phyloP scores from a whole-genome alignment of 2,329 filamentous ascomycete species.

The Pyrenophora graminea region DNA sequence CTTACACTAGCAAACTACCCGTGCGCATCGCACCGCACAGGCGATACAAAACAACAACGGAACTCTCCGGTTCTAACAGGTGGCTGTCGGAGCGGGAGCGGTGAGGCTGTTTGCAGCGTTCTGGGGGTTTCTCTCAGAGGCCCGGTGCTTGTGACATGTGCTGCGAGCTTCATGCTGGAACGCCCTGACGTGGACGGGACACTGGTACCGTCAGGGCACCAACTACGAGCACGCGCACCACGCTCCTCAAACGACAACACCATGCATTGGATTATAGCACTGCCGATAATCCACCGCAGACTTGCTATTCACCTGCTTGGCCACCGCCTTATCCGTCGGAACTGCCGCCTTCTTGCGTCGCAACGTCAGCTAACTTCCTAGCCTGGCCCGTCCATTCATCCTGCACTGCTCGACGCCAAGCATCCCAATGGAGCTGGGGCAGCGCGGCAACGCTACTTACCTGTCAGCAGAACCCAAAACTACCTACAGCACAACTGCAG shows the following conservation, averaged over 20 bases:
- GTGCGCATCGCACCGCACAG: constrained; percentile 3
- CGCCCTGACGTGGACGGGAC: constrained; percentile 16
- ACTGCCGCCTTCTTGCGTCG: neutral
- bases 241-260: constrained; percentile 10
- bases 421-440: too few relatives aligned
- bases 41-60: constrained; percentile 5
- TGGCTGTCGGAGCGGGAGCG: constrained; percentile 3
- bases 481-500: neutral
- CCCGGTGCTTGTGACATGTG: constrained; percentile 4
- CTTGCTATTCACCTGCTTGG: neutral
- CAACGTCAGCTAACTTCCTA: neutral
- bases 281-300: constrained; percentile 1
- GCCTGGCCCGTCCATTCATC: neutral
- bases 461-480: too few relatives aligned
- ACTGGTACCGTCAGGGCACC: constrained; percentile 12
- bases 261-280: constrained; percentile 7
- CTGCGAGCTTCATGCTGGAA: constrained; percentile 17
- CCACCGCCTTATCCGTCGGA: constrained; percentile 4
- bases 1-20: neutral
- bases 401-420: neutral
- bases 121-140: constrained; percentile 3
- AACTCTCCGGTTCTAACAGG: neutral
- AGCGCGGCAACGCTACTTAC: neutral
- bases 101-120: neutral
- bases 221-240: constrained; percentile 12